Evolutionary conservation across 768 basidiomycete species (phyloP).

Genomic region (Cubamyces lactineus): DNA sequence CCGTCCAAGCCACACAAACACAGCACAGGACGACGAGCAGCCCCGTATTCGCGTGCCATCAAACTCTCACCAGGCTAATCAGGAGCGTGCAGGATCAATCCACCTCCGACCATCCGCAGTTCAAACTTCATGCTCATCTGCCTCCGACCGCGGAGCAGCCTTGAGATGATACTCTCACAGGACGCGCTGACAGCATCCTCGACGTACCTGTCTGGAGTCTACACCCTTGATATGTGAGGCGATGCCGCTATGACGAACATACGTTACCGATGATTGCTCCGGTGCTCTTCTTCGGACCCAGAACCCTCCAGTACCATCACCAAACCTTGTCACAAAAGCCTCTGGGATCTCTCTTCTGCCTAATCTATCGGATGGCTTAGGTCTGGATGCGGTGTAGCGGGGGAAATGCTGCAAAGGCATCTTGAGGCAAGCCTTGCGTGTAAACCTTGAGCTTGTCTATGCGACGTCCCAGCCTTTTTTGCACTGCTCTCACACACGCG

Average conservation of each 20-base stretch:
- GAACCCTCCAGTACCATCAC: neutral
- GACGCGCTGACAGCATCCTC: neutral
- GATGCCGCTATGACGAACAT: neutral
- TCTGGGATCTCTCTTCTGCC: neutral
- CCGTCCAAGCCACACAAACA: neutral
- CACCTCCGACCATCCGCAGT: neutral
- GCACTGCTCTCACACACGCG: neutral
- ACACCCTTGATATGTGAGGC: neutral
- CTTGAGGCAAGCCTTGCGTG: too few relatives aligned
- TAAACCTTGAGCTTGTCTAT: neutral
- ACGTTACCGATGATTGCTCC: neutral
- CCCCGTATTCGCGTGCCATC: neutral
- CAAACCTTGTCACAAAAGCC: neutral
- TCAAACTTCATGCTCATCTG: neutral
- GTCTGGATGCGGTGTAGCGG: neutral
- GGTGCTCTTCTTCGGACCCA: neutral
- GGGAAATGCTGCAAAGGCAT: too few relatives aligned
- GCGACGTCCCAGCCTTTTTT: neutral
- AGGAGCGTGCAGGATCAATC: too few relatives aligned
- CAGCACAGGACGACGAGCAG: neutral
- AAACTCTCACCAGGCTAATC: neutral
- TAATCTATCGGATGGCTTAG: neutral
- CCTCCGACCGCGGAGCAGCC: neutral
- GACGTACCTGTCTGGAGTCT: neutral
- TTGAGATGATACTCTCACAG: too few relatives aligned